A percentile compares a stretch with the other conserved stretches of the same genome.
Evolutionary conservation across 495 filamentous ascomycete genomes (phyloP).

Genomic region (Lophium mytilinum): DNA sequence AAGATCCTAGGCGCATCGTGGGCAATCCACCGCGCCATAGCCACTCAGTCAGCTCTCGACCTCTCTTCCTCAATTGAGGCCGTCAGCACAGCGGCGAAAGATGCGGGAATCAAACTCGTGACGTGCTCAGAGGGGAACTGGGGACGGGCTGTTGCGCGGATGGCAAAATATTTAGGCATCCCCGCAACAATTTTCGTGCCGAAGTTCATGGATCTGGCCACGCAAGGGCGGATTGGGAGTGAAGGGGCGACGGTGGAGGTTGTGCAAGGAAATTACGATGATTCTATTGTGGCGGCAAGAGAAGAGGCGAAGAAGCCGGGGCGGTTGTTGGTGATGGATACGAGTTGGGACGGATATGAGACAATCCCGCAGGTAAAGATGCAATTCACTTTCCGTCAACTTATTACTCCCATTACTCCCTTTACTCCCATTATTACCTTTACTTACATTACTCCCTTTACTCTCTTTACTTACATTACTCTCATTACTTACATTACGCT

Average conservation of each 20-base stretch:
- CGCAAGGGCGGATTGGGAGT: slow-evolving; percentile 43
- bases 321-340: slow-evolving; percentile 57
- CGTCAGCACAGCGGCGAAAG: slow-evolving; percentile 34
- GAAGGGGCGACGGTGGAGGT: slow-evolving; percentile 51
- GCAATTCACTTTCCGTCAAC: too few species aligned
- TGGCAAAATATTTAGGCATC: slow-evolving; percentile 50
- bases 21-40: slow-evolving; percentile 52
- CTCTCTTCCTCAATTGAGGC: slow-evolving; percentile 32
- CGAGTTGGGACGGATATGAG: slow-evolving; percentile 52
- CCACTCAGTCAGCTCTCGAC: slow-evolving; percentile 35
- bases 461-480: too few species aligned
- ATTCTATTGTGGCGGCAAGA: slow-evolving; percentile 42
- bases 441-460: too few species aligned
- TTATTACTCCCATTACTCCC: too few species aligned
- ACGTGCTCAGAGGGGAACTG: slow-evolving; percentile 65
- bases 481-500: too few species aligned
- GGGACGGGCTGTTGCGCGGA: slow-evolving; percentile 59
- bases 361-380: slow-evolving; percentile 42
- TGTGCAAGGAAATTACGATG: slow-evolving; percentile 53
- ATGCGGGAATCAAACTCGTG: slow-evolving; percentile 33
- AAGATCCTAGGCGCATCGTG: slow-evolving; percentile 75
- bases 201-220: slow-evolving; percentile 41
- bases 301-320: slow-evolving; percentile 29
- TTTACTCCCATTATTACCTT: too few species aligned
- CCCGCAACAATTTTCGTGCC: slow-evolving; percentile 50